Conservation (phyloP, 306 rosid genomes). For the Begonia loranthoides region DNA sequence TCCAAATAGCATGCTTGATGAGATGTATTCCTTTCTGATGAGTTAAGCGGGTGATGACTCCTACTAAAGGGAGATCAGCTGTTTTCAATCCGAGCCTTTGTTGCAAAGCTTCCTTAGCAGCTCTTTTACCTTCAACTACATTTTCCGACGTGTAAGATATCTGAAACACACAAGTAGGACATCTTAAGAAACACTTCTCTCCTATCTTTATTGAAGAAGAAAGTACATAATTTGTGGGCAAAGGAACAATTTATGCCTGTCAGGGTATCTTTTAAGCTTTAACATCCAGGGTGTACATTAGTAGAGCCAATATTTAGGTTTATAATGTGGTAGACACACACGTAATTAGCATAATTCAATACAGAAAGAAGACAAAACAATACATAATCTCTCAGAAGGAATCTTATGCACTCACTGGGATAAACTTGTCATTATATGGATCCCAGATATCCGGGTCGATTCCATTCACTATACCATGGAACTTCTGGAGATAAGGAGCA, state of each 20-base stretch:
- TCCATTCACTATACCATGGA: constrained; percentile 94
- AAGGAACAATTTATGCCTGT: too few species aligned
- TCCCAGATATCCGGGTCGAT: constrained; percentile 98
- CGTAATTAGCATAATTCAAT: too few species aligned
- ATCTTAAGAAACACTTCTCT: constrained; percentile 3
- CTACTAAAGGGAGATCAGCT: constrained; percentile 75
- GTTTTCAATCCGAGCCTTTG: constrained; percentile 52
- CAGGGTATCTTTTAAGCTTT: too few species aligned
- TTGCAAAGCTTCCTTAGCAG: constrained; percentile 85
- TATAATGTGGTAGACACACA: too few species aligned
- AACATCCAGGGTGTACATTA: too few species aligned
- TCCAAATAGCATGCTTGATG: constrained; percentile 79
- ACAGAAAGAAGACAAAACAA: too few species aligned
- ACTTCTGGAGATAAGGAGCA: constrained; percentile 74
- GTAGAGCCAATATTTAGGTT: too few species aligned
- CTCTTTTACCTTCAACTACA: constrained; percentile 92
- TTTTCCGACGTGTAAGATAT: constrained; percentile 75
- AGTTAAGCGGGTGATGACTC: constrained; percentile 78
- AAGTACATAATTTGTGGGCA: too few species aligned
- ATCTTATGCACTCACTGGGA: constrained; percentile 60
- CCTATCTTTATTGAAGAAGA: not conserved
- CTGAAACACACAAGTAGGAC: constrained; percentile 32
- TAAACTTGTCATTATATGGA: constrained; percentile 60
- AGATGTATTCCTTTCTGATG: constrained; percentile 98
- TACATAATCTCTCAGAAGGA: not conserved